Base-by-base conservation (phyloP, 1,284 basidiomycete genomes). In the Trichosporon faecale region DNA sequence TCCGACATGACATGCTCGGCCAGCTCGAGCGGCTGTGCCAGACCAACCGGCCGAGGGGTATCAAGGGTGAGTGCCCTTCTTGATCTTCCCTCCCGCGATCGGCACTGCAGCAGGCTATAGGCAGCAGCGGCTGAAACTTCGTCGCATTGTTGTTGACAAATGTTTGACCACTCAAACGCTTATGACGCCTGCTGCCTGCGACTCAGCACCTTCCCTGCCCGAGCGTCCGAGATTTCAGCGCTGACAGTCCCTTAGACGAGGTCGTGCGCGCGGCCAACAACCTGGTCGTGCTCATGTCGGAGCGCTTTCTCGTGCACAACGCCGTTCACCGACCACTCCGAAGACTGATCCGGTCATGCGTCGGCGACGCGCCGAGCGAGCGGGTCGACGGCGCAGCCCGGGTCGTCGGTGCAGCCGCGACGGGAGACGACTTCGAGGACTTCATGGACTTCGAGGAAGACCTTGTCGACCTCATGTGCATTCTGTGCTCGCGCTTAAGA, bases 391-490 rank as follows among this genome's bases (percentile, higher is more conserved):
- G 92, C 29, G 86, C 87, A 67, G 88, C 86, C 68, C 68, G 81
- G 74, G 85, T 90, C 12, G 90, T 95, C 87, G 94, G 92, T 31
- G 93, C 92, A 5, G 92, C 92, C 14, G 88, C 89, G 75, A 85
- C 88, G n/a, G 86, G 86, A 25, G 60, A 68, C 16, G 70, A 68
- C 16, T 64, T 37, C 31, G 69, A 75, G n/a, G 73, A 74, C 37
- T 72, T 75, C 27, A 73, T 70, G 18, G 75, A 77, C 64, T 72
- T 76, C 4, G 80, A 81, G 40, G 79, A 72, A 66, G 79, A 82
- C 91, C 91, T 96, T 81, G 93, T 96, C 75, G 93, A 95, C 79
- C 85, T 96, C 35, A 87, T 96, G 66, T 95, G 94, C 83, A 93
- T 93, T 74, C 83, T 97, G 35, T 95, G 93, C 86, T 94, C 92